A percentile compares a stretch with the other conserved stretches of the same genome.
Conservation (phyloP, 192 early-diverging fungal species). For the Linnemannia elongata region DNA sequence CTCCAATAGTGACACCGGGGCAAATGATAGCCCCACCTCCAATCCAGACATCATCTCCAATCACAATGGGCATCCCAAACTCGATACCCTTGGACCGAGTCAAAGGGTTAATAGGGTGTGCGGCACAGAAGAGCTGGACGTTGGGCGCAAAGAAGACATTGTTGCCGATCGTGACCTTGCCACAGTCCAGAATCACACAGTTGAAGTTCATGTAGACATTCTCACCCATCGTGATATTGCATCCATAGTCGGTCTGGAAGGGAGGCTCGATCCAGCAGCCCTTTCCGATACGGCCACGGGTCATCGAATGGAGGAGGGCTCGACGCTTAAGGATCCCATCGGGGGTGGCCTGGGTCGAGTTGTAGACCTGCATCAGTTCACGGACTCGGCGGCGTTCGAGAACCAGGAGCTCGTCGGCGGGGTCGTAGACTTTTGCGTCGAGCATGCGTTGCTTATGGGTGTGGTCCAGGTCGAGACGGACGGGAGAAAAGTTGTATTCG, state of each 20-base stretch:
- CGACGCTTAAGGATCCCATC: conserved; percentile 35
- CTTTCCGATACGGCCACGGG: conserved; percentile 67
- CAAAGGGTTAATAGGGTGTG: conserved; percentile 77
- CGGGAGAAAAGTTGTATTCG: conserved; percentile 24
- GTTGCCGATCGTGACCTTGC: conserved; percentile 81
- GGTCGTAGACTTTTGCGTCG: conserved; percentile 36
- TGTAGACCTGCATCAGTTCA: conserved; percentile 39
- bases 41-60: conserved; percentile 92
- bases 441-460: conserved; percentile 52
- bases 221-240: conserved; percentile 82
- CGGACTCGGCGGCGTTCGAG: conserved; percentile 37
- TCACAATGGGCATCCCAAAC: conserved; percentile 66
- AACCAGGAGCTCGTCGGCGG: conserved; percentile 25
- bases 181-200: conserved; percentile 82
- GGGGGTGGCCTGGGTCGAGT: conserved; percentile 22
- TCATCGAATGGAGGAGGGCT: conserved; percentile 29
- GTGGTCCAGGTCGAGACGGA: conserved; percentile 35
- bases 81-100: conserved; percentile 57
- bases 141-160: conserved; percentile 80
- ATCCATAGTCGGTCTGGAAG: conserved; percentile 83
- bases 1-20: conserved; percentile 91
- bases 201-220: conserved; percentile 84
- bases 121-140: conserved; percentile 82
- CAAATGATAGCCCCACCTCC: conserved; percentile 85
- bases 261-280: conserved; percentile 74